Base-by-base conservation (phyloP, 2,329 filamentous ascomycete genomes). In the Trichoderma harzianum region DNA sequence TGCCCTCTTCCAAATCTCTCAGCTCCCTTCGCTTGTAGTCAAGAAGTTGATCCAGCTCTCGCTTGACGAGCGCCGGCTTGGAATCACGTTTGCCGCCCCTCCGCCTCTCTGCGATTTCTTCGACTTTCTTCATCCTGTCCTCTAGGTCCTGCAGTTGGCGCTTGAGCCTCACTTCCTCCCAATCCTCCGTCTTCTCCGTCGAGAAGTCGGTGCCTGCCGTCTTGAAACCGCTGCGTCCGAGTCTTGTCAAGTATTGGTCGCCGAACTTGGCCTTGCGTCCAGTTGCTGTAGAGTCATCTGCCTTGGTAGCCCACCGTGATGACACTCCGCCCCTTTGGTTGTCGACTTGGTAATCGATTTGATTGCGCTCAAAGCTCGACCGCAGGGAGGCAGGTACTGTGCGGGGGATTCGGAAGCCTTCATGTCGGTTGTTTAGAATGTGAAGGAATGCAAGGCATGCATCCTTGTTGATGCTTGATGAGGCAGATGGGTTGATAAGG, bases 211-310 rank as follows among this genome's bases (percentile, higher is more conserved):
- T 99, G 30, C 96, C 96, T 53, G 91, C 86, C 10, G 92, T 89
- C 79, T 93, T 91, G 83, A 96, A 95, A 72, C 89, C 91, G 76
- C 91, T 90, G 78, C 95, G 92, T 67, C 96, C 96, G 51, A 99
- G 87, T 14, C 96, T 91, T 73, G 93, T 97, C 71, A 99, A 89
- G 82, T 98, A 99, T 74, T 97, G 93, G 81, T 99, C 96, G 75
- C 96, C 96, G 79, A 99, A 99, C 84, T 97, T 98, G 77, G 94
- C 92, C 84, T 99, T 99, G 79, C 93, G 92, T 72, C 95, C 95
- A 0, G 94, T 96, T 43, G 88, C 84, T 0, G 95, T 98, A 75
- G 89, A 88, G 66, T 97, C 93, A 78, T 95, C 93, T 62, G 91
- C 89, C 74, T 92, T 90, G 73, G 90, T 88, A 3, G 93, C 94